Evolutionary conservation across 2,329 filamentous ascomycete genomes (phyloP).

Genomic region (Colletotrichum godetiae): DNA sequence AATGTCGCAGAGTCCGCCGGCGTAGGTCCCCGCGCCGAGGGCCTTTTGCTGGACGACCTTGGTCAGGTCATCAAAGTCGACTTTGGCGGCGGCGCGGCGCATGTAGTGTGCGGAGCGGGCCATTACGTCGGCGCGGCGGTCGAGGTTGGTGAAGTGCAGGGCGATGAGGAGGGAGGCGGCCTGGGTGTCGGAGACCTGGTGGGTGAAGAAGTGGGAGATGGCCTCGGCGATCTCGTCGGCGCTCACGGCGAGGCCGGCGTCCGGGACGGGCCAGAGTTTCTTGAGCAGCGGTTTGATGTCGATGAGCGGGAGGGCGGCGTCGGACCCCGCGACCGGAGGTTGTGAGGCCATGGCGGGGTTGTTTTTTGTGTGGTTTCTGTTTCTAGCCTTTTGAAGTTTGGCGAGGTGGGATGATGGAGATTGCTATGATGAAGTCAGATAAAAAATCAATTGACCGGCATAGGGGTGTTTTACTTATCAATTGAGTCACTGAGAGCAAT

Average conservation of each 20-base stretch:
- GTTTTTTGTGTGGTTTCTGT: not conserved
- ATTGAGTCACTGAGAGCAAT: slow-evolving; percentile 3
- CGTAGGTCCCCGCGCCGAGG: slow-evolving; percentile 78
- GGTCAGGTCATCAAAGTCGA: slow-evolving; percentile 73
- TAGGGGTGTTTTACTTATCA: not conserved
- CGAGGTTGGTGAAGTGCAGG: slow-evolving; percentile 89
- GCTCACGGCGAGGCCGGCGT: slow-evolving; percentile 63
- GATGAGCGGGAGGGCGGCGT: slow-evolving; percentile 47
- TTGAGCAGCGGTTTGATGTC: slow-evolving; percentile 79
- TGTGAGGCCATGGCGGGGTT: slow-evolving; percentile 45
- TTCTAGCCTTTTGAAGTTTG: not conserved
- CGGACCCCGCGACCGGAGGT: slow-evolving; percentile 40
- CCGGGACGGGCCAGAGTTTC: slow-evolving; percentile 73
- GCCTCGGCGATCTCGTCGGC: slow-evolving; percentile 90
- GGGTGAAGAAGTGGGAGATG: slow-evolving; percentile 90
- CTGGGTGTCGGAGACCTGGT: slow-evolving; percentile 89
- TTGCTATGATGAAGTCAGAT: not conserved
- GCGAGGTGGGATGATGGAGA: not conserved
- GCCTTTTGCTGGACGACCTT: slow-evolving; percentile 70
- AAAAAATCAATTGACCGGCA: not conserved
- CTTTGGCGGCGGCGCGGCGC: slow-evolving; percentile 79
- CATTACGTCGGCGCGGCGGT: slow-evolving; percentile 86
- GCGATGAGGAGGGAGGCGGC: slow-evolving; percentile 89
- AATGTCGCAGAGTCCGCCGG: slow-evolving; percentile 91
- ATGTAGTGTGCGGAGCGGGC: slow-evolving; percentile 86